Percentiles rank a stretch among this genome's conserved stretches.
Evolutionary conservation across 768 basidiomycete species (phyloP).

Genomic region (Lactarius vividus): DNA sequence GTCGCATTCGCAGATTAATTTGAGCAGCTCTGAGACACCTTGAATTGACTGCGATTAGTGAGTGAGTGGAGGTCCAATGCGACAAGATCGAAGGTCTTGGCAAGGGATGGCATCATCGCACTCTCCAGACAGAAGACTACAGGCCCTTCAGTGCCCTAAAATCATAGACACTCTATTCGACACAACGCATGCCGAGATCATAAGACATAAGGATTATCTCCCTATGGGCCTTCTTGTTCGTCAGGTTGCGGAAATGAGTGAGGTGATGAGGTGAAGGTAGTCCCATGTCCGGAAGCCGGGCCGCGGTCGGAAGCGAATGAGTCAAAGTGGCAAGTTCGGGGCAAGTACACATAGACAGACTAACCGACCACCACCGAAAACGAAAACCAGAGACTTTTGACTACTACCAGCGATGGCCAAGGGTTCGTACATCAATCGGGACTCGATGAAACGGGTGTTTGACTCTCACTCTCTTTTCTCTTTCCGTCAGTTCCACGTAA

Average conservation of each 20-base stretch:
- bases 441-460: neutral
- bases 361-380: neutral
- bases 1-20: slow-evolving; percentile 75
- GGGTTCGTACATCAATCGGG: slow-evolving; percentile 27
- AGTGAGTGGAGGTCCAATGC: slow-evolving; percentile 88
- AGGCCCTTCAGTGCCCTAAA: too few relatives aligned
- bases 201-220: too few relatives aligned
- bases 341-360: neutral
- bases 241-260: too few relatives aligned
- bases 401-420: slow-evolving; percentile 35
- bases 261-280: too few relatives aligned
- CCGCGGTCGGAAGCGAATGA: neutral
- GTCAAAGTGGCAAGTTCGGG: neutral
- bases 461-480: neutral
- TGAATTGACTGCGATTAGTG: slow-evolving; percentile 72
- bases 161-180: too few relatives aligned
- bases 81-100: slow-evolving; percentile 64
- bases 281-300: neutral
- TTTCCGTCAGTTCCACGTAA: slow-evolving; percentile 81
- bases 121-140: too few relatives aligned
- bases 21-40: slow-evolving; percentile 69
- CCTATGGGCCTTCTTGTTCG: too few relatives aligned
- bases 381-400: neutral
- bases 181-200: too few relatives aligned
- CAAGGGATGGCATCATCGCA: too few relatives aligned